phyloP scores from a whole-genome alignment of 306 rosid species.

The Citrullus colocynthis region DNA sequence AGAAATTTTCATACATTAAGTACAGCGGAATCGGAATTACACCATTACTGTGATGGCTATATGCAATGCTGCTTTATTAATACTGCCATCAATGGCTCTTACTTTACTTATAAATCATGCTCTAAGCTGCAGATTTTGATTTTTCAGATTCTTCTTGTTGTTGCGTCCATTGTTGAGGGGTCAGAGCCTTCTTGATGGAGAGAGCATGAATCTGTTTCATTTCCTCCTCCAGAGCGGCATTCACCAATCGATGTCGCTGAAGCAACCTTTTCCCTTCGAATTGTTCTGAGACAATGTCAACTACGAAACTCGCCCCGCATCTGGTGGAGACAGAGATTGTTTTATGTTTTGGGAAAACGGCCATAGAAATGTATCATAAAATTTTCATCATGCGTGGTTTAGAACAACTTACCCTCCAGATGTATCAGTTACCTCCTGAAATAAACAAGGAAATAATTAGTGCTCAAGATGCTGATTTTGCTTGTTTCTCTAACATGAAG shows the following conservation, averaged over 20 bases:
- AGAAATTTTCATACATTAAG: not conserved
- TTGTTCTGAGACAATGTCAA: constrained; percentile 68
- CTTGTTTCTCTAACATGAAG: not conserved
- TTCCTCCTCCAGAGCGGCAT: constrained; percentile 65
- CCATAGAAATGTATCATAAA: not conserved
- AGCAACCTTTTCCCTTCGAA: constrained; percentile 83
- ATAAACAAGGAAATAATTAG: constrained; percentile 11
- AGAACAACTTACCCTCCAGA: constrained; percentile 80
- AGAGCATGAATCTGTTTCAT: constrained; percentile 93
- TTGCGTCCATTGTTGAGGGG: constrained; percentile 83
- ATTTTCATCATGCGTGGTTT: not conserved
- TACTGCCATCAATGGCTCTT: not conserved
- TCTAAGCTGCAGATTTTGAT: constrained; percentile 41
- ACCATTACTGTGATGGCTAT: not conserved
- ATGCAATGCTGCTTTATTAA: not conserved
- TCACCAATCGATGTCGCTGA: constrained; percentile 87
- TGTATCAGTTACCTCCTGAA: constrained; percentile 88
- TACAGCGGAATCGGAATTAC: not conserved
- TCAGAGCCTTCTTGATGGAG: constrained; percentile 71
- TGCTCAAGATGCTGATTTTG: not conserved
- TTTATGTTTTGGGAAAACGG: not conserved
- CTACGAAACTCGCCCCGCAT: constrained; percentile 69
- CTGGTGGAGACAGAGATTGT: constrained; percentile 17
- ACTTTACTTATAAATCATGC: constrained; percentile 6
- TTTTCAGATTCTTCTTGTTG: constrained; percentile 51